These are phyloP conservation scores for Paragyromitra xinjiangensis DNA, from an alignment of 495 filamentous ascomycete species.

Conservation along the genomic window DNA sequence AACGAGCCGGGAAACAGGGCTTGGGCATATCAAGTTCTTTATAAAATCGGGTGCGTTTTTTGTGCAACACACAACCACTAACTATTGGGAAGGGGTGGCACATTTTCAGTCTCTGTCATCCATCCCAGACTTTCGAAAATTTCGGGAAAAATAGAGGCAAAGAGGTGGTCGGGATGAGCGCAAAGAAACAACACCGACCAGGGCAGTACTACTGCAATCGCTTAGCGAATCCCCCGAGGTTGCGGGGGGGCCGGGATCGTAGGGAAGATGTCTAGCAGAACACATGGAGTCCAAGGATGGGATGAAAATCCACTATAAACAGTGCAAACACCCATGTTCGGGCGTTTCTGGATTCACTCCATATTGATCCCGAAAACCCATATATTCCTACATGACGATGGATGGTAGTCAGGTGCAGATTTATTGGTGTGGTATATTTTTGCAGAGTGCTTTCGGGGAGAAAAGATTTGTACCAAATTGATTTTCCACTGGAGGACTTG, in stretches of 20 bases:
- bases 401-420: neutral
- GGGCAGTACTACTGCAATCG: slow-evolving; percentile 22
- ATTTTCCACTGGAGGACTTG: neutral
- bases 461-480: neutral
- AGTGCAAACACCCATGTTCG: slow-evolving; percentile 37
- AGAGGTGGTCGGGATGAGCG: neutral
- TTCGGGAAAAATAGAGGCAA: slow-evolving; percentile 30
- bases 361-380: slow-evolving; percentile 39
- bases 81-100: slow-evolving; percentile 17
- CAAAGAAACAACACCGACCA: slow-evolving; percentile 1
- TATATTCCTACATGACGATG: slow-evolving; percentile 10
- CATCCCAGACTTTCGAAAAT: neutral
- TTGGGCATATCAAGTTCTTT: slow-evolving; percentile 48
- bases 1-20: slow-evolving; percentile 31
- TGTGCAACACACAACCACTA: slow-evolving; percentile 28
- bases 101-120: slow-evolving; percentile 11
- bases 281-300: slow-evolving; percentile 46
- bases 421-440: slow-evolving; percentile 1
- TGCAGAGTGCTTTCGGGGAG: neutral
- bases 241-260: slow-evolving; percentile 24
- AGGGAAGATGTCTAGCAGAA: slow-evolving; percentile 22
- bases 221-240: slow-evolving; percentile 31
- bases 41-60: slow-evolving; percentile 32
- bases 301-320: slow-evolving; percentile 30
- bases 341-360: slow-evolving; percentile 30